Base-by-base conservation (phyloP, 2,329 filamentous ascomycete species). In the Pyrenophora teres region DNA sequence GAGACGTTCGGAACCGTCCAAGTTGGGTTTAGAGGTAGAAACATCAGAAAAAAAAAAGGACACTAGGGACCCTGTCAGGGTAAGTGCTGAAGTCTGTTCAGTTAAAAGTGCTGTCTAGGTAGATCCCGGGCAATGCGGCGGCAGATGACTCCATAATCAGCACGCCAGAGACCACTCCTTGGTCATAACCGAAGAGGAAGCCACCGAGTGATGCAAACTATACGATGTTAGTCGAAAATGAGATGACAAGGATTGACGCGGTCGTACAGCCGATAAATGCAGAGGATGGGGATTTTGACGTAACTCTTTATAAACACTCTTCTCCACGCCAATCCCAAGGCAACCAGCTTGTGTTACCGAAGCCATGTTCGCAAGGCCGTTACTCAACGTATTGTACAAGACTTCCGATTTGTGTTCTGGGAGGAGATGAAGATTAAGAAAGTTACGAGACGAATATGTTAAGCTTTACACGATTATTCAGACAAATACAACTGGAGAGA, bases 151-250 rank as follows among this genome's bases (percentile, higher is more conserved):
- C 61, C 59, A 64, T 64, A 2, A 59, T 63, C 10, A 64, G 27
- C 1, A 64, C 59, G 4, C 61, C 59, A 4, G 50, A 56, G 1
- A 64, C 56, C 2, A 64, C 58, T 12, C 60, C 62, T 33, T 64
- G 60, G 18, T 63, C 60, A 31, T 64, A 63, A 39, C 62, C 60
- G 16, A 63, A 64, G 4, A 64, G 58, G 4, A 64, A 63, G 2
- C 57, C 58, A 33, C 58, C 60, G 10, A 63, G 47, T 1, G 58
- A 63, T 27, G 58, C 58, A 19, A 64, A 63, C 60, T 63, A n/a
- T 0, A 31, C 2, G 10, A 15, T 18, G 1, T 56, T 13, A 57
- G 45, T 19, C 6, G 2, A 10, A 18, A 6, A 2, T 12, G 4
- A 13, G n/a, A 30, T 9, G 1, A 6, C 2, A 1, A 2, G 9